Evolutionary conservation across 164 flowering plant species (phyloP).

Genomic region (Magnolia kwangsiensis): DNA sequence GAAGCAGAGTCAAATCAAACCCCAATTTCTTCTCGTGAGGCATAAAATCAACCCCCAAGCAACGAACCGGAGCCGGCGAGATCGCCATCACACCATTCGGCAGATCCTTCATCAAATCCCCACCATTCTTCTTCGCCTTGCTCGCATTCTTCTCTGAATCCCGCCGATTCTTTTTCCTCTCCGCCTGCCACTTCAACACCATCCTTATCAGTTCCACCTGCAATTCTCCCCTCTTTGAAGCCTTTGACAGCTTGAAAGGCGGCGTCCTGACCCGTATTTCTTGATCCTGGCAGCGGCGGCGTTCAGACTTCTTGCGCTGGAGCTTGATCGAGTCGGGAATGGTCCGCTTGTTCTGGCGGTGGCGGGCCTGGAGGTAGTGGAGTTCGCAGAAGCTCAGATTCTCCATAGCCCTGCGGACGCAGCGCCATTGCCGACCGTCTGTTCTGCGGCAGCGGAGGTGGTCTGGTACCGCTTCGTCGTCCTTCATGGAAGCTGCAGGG

Average conservation of each 20-base stretch:
- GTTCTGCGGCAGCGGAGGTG: constrained; percentile 27
- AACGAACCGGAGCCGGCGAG: constrained; percentile 27
- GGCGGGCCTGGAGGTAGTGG: constrained; percentile 53
- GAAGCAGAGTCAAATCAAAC: constrained; percentile 20
- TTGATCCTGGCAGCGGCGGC: background rate
- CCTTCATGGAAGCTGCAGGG: constrained; percentile 13
- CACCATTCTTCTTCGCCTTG: constrained; percentile 6
- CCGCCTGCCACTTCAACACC: constrained; percentile 55
- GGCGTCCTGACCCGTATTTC: background rate
- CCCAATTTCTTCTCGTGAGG: constrained; percentile 49
- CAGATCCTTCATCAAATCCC: constrained; percentile 48
- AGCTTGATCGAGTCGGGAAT: constrained; percentile 59
- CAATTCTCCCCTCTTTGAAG: constrained; percentile 46
- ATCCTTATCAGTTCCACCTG: constrained; percentile 53
- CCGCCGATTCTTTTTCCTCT: constrained; percentile 38
- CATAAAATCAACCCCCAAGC: constrained; percentile 29
- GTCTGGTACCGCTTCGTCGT: constrained; percentile 14
- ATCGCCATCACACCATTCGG: constrained; percentile 76
- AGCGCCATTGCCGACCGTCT: constrained; percentile 36
- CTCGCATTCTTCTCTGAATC: constrained; percentile 13
- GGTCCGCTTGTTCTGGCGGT: constrained; percentile 43
- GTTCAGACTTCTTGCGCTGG: constrained; percentile 23
- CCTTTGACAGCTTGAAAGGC: constrained; percentile 22
- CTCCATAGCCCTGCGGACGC: constrained; percentile 29
- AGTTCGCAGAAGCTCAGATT: constrained; percentile 47